Percentiles rank a stretch among this genome's conserved stretches.
phyloP scores from a whole-genome alignment of 2,329 filamentous ascomycete genomes.

The Ophiostoma montium region DNA sequence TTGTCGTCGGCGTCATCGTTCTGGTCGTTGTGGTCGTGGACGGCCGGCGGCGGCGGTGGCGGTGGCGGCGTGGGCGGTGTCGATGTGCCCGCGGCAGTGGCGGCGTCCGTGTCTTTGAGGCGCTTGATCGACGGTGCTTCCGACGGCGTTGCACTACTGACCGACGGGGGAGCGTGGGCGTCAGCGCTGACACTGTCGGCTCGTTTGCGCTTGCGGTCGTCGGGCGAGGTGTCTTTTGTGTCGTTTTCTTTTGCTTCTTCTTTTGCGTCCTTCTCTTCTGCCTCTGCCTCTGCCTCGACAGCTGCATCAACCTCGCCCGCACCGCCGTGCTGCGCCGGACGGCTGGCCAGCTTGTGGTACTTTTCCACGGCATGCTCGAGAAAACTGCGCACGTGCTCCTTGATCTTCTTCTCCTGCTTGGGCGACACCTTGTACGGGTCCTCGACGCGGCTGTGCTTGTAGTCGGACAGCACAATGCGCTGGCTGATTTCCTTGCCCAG shows the following conservation, averaged over 20 bases:
- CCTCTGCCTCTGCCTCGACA: too few relatives aligned
- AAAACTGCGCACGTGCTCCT: slow-evolving; percentile 69
- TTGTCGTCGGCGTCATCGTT: too few relatives aligned
- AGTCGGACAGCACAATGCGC: slow-evolving; percentile 83
- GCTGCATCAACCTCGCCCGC: too few relatives aligned
- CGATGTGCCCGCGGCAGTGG: background rate
- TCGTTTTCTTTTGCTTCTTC: slow-evolving; percentile 22
- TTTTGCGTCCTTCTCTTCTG: too few relatives aligned
- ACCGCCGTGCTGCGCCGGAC: too few relatives aligned
- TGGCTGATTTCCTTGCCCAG: slow-evolving; percentile 59
- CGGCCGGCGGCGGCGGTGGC: slow-evolving; percentile 18
- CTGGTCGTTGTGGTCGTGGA: too few relatives aligned
- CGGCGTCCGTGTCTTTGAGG: slow-evolving; percentile 32
- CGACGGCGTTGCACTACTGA: slow-evolving; percentile 29
- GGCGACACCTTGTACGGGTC: slow-evolving; percentile 62
- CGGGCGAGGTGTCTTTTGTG: background rate
- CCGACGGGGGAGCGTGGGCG: slow-evolving; percentile 20
- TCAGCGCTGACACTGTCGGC: too few relatives aligned
- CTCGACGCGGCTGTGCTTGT: slow-evolving; percentile 73
- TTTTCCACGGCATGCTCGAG: slow-evolving; percentile 77
- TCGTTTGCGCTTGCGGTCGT: slow-evolving; percentile 52
- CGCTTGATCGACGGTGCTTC: slow-evolving; percentile 44
- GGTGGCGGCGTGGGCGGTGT: slow-evolving; percentile 33
- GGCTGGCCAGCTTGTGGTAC: slow-evolving; percentile 50
- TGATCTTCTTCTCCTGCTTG: slow-evolving; percentile 71